Percentiles rank a stretch among this genome's conserved stretches.
Evolutionary conservation across 1,139 yeast species (phyloP).

Genomic region (Geotrichum klebahnii): DNA sequence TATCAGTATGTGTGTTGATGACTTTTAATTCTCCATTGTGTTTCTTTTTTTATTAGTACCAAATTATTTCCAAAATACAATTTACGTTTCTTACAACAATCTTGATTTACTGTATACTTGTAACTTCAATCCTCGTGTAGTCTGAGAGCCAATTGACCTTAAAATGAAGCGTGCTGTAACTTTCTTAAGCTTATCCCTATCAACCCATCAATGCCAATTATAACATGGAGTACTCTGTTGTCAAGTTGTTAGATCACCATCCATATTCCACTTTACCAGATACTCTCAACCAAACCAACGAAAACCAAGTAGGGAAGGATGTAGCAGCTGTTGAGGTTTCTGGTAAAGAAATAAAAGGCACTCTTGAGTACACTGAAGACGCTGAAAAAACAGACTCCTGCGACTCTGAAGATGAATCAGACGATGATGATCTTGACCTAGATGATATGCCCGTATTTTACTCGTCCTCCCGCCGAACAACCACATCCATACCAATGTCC

Average conservation of each 20-base stretch:
- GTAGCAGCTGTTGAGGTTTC: not conserved
- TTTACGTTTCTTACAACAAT: not conserved
- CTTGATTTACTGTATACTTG: not conserved
- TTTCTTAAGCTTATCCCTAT: not conserved
- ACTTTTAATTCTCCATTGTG: not conserved
- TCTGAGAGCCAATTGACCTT: not conserved
- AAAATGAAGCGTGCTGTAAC: not conserved
- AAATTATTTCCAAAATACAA: not conserved
- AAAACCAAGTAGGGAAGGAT: not conserved
- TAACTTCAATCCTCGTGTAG: not conserved
- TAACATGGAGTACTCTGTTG: not conserved
- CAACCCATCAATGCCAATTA: not conserved
- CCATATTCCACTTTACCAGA: not conserved
- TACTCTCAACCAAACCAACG: not conserved
- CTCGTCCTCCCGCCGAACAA: conserved; percentile 6
- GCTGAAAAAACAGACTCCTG: not conserved
- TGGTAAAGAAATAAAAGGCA: not conserved
- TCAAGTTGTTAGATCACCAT: not conserved
- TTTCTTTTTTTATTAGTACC: conserved; percentile 1
- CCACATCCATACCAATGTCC: not conserved
- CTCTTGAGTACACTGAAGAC: not conserved
- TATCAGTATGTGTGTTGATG: conserved; percentile 7
- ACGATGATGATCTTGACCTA: conserved; percentile 1
- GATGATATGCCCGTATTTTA: conserved; percentile 8
- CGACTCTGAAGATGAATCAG: not conserved